Evolutionary conservation across 345 rosid genomes (phyloP), one percentile per base, ranked within the genome.

Genomic region (Hibiscus mutabilis): DNA sequence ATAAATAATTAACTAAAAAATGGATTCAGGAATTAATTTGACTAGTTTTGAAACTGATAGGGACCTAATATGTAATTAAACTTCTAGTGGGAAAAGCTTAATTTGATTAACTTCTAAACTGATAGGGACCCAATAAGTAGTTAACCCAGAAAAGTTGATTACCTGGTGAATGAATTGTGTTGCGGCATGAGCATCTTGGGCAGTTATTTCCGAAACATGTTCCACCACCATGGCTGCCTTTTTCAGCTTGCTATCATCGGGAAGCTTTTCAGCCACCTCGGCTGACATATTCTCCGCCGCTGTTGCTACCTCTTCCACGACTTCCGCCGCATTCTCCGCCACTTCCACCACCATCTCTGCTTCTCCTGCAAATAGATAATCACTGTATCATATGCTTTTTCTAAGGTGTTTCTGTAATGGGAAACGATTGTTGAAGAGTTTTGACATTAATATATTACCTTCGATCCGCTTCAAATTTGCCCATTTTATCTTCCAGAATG

Each of bases 121-220:
- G 10, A 37, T 8, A 37, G 42, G 42, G 42, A 37, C 42, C 9
- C 1, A 37, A 37, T 37, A 6, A 37, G 42, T 37, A 37, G 42
- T 37, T 37, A 37, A 1, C 35, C 35, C 35, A 31, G 5, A 31
- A 31, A 37, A 37, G 8, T 37, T 37, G 42, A 37, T 2, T 81
- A 90, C 97, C 92, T 89, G 81, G 58, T 83, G 96, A 77, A 88
- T 64, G 72, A 89, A 47, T 27, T 79, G 78, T 9, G 64, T 31
- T 0, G 92, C 78, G 19, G 71, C 15, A 13, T 82, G 88, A 65
- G 94, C 96, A 52, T 89, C 91, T 2, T 87, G 83, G 16, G 88
- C 92, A 19, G 91, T 68, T 74, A 67, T 86, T 71, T 93, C 83
- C 0, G 96, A 86, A 60, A 82, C 74, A 44, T 76, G 81, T 75